These are phyloP conservation scores for Penstemon newberryi DNA, from an alignment of 257 asterid genomes.

Conservation along the genomic window DNA sequence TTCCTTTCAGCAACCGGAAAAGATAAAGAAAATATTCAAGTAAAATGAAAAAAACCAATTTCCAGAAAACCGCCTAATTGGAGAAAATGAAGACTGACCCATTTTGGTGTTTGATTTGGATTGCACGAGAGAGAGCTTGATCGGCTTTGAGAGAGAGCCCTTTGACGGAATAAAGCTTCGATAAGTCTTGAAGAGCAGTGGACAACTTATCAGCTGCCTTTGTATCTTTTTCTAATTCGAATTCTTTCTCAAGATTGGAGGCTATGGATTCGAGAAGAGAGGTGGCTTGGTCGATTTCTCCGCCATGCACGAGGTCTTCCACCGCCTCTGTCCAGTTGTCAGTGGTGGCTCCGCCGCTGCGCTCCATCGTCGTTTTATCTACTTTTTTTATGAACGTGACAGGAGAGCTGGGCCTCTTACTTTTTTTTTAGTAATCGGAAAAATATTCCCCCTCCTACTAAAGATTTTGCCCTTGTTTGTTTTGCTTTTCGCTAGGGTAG, in stretches of 20 bases:
- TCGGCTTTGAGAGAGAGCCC: constrained; percentile 73
- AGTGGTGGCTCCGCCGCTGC: constrained; percentile 41
- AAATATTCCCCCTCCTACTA: too few species aligned
- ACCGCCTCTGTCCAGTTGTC: constrained; percentile 73
- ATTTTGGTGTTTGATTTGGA: constrained; percentile 48
- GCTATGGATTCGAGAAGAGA: constrained; percentile 55
- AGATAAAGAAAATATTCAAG: constrained; percentile 10
- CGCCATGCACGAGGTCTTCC: constrained; percentile 64
- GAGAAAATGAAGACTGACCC: constrained; percentile 35
- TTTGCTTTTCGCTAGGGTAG: too few species aligned
- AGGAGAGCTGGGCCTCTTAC: too few species aligned
- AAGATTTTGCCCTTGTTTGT: too few species aligned
- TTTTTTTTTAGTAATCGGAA: too few species aligned
- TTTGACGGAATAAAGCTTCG: constrained; percentile 56
- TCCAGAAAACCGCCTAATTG: neutral
- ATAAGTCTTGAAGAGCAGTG: constrained; percentile 64
- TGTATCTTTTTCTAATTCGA: neutral
- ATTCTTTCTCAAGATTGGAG: constrained; percentile 50
- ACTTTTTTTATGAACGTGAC: neutral
- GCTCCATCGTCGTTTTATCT: constrained; percentile 36
- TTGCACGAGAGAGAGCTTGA: constrained; percentile 53
- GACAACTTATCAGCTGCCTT: constrained; percentile 39
- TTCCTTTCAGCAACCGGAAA: neutral
- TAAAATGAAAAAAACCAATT: constrained; percentile 2
- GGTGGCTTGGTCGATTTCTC: constrained; percentile 57